Conservation (phyloP, 2,329 filamentous ascomycete species). For the Stagonosporopsis vannaccii region DNA sequence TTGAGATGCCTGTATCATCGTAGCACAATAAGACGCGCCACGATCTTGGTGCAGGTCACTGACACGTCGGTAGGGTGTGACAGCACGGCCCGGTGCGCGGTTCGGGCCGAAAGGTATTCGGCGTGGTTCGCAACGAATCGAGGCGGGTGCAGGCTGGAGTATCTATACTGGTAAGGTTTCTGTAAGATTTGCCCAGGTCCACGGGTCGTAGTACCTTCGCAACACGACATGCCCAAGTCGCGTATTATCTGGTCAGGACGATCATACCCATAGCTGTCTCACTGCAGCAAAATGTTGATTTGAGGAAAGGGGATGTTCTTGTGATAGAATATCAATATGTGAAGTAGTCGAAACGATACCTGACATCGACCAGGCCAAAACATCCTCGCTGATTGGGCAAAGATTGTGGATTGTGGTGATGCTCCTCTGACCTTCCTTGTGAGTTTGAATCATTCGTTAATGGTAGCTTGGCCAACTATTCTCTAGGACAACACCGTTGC, state of each 20-base stretch:
- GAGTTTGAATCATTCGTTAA: not conserved
- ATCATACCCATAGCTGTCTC: not conserved
- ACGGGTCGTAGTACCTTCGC: not conserved
- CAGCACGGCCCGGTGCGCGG: conserved; percentile 60
- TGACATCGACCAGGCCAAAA: conserved; percentile 46
- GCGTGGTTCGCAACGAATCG: conserved; percentile 59
- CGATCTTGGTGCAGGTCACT: not conserved
- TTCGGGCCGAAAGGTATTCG: conserved; percentile 62
- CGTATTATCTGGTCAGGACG: not conserved
- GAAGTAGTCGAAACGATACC: not conserved
- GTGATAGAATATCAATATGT: not conserved
- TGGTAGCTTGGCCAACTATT: not conserved
- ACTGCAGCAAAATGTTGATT: not conserved
- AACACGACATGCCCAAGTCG: not conserved
- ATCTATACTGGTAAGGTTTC: conserved; percentile 57
- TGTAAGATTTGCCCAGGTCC: not conserved
- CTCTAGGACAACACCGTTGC: conserved; percentile 61
- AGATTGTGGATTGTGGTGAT: conserved; percentile 64
- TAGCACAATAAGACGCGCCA: not conserved
- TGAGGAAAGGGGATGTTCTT: not conserved
- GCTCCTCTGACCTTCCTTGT: conserved; percentile 60
- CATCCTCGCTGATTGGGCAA: conserved; percentile 57
- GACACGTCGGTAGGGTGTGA: conserved; percentile 52
- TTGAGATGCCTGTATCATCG: not conserved
- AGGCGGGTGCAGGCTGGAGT: conserved; percentile 51